Percentiles rank a stretch among this genome's conserved stretches.
Evolutionary conservation across 768 basidiomycete genomes (phyloP).

Genomic region (Phaeotremella fagi): DNA sequence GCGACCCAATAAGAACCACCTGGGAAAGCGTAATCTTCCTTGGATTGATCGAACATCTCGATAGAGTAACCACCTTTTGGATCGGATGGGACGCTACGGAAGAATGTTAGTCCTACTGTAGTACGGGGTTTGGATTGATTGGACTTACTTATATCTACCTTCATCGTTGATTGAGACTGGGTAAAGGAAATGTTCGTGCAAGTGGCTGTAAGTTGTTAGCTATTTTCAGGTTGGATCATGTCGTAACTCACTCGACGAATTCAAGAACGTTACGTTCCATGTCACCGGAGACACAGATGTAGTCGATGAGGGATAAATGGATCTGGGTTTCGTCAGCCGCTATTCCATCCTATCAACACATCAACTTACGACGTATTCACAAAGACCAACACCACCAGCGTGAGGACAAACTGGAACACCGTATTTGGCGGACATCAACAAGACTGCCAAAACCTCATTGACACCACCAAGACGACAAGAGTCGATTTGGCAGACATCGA

Average conservation of each 20-base stretch:
- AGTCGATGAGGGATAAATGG: constrained; percentile 72
- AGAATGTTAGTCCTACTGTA: constrained; percentile 58
- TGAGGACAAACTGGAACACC: constrained; percentile 86
- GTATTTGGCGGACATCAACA: constrained; percentile 89
- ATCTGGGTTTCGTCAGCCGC: constrained; percentile 34
- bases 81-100: constrained; percentile 72
- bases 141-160: constrained; percentile 69
- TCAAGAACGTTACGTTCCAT: constrained; percentile 92
- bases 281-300: constrained; percentile 80
- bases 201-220: constrained; percentile 66
- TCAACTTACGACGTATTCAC: constrained; percentile 72
- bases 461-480: constrained; percentile 90
- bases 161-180: constrained; percentile 80
- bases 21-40: constrained; percentile 80
- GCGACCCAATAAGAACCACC: constrained; percentile 71
- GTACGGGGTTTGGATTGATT: constrained; percentile 43
- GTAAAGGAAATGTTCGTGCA: constrained; percentile 87
- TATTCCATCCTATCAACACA: background rate
- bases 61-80: constrained; percentile 75
- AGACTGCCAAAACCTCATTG: constrained; percentile 81
- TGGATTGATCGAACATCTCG: constrained; percentile 77
- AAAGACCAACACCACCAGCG: constrained; percentile 88
- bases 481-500: constrained; percentile 94
- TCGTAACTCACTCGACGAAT: constrained; percentile 41
- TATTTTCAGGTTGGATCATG: background rate